Base-by-base conservation (phyloP, 441 rosid genomes). In the Brassica hybrid region DNA sequence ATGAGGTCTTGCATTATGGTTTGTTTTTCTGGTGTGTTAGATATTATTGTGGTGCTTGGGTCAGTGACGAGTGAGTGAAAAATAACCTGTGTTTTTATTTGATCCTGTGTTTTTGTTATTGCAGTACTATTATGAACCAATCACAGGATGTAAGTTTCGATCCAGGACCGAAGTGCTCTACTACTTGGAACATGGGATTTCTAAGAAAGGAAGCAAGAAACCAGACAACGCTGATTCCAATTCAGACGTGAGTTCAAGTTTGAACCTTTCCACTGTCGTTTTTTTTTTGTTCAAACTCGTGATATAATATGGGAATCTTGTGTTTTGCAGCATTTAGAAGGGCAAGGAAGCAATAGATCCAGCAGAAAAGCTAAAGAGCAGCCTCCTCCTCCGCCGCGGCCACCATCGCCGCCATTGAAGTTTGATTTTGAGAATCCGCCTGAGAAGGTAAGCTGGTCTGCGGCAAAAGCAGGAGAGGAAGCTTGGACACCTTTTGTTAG, bases 51-150 rank as follows among this genome's bases (percentile, higher is more conserved):
- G n/a, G n/a, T n/a, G n/a, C n/a, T n/a, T n/a, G n/a, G n/a, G n/a
- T n/a, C n/a, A n/a, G n/a, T n/a, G n/a, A n/a, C n/a, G n/a, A n/a
- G n/a, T n/a, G n/a, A n/a, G n/a, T 19, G 21, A 19, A 19, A 19
- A 19, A 19, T 19, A 19, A 19, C 21, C 21, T 19, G 21, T 1
- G 21, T 19, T 19, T 19, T 19, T 19, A 19, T 19, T 19, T 19
- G 21, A 19, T 19, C 21, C 21, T 19, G 21, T 23, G 27, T 23
- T 1, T 23, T 2, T 23, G 27, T 23, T 23, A n/a, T 68, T 85
- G 87, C 90, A 91, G 98, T 89, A 92, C 79, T 92, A 91, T 81
- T 45, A 85, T 12, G 93, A 92, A 67, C 91, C 94, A 43, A 65
- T 62, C 19, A 77, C 93, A 7, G 82, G 87, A 14, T 87, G 82